Base-by-base conservation (phyloP, 2,329 filamentous ascomycete species). In the Neobulgaria alba region DNA sequence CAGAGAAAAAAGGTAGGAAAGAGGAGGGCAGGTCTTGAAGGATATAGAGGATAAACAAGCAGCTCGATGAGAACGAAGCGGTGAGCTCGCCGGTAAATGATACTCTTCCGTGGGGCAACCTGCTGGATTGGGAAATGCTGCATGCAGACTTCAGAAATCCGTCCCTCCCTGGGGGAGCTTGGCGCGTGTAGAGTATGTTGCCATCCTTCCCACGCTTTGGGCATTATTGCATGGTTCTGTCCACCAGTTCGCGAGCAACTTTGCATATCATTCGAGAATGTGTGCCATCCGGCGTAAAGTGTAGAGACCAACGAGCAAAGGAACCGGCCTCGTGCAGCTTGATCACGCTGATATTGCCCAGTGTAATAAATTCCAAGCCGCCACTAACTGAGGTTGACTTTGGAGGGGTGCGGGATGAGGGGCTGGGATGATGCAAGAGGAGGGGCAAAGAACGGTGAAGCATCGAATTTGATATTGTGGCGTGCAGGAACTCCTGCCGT, bases 401-500 rank as follows among this genome's bases (percentile, higher is more conserved):
- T n/a, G 5, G 30, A 15, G 15, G 30, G 18, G 30, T 33, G 30
- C 14, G 18, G 30, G 30, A 33, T 33, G 18, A 33, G 30, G 5
- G n/a, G n/a, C n/a, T n/a, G n/a, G n/a, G n/a, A n/a, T n/a, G n/a
- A n/a, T n/a, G n/a, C n/a, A n/a, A n/a, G n/a, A n/a, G 23, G 12
- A 12, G 7, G 23, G 23, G 23, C 23, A 26, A 26, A 26, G 23
- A 26, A 26, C 23, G 23, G 23, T 26, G 23, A 26, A 26, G 23
- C 12, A 12, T n/a, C 7, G 23, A 26, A 12, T 12, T 26, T 12
- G 23, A 26, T 26, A 26, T 26, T 43, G 23, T 39, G 31, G 38
- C 42, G 42, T 41, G 43, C 43, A 45, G 39, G 43, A 45, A 45
- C 43, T 39, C 12, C 41, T 43, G 26, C 40, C 15, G 34, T 29